Percentiles rank a stretch among this genome's conserved stretches.
phyloP scores from a whole-genome alignment of 371 early-diverging fungal species.

The Mortierella sp. region DNA sequence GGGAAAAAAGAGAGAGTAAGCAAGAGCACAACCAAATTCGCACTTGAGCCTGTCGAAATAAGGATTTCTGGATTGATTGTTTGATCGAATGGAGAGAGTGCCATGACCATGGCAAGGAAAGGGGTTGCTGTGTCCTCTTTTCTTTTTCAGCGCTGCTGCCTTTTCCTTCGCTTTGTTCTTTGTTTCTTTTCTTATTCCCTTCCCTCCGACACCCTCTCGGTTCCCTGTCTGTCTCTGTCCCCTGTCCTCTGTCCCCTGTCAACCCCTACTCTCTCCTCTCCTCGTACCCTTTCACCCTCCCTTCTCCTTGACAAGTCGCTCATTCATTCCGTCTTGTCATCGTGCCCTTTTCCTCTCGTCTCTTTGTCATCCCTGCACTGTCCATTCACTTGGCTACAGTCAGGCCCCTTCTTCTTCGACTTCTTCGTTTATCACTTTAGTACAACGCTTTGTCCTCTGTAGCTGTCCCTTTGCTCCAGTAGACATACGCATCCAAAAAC shows the following conservation, averaged over 20 bases:
- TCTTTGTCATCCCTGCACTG: background rate
- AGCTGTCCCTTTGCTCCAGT: background rate
- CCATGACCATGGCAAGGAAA: background rate
- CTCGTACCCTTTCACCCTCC: too few species aligned
- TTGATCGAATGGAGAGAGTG: background rate
- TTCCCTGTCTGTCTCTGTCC: background rate
- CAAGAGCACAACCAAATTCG: background rate
- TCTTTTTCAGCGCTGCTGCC: background rate
- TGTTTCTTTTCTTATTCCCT: background rate
- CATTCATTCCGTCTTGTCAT: background rate
- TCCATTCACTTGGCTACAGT: constrained; percentile 11
- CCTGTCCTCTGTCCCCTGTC: background rate
- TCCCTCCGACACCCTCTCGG: constrained; percentile 12
- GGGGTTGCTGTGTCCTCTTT: background rate
- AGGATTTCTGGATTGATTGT: background rate
- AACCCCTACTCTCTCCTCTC: background rate
- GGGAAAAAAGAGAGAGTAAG: background rate
- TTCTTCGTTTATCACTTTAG: background rate
- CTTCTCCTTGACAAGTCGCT: background rate
- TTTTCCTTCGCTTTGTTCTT: background rate
- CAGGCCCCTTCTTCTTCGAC: background rate
- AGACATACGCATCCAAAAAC: background rate
- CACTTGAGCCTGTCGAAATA: background rate
- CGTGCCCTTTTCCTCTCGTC: background rate
- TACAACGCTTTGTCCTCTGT: background rate